Base-by-base conservation (phyloP, 352 stramenopile species). In the Phytophthora cactorum region DNA sequence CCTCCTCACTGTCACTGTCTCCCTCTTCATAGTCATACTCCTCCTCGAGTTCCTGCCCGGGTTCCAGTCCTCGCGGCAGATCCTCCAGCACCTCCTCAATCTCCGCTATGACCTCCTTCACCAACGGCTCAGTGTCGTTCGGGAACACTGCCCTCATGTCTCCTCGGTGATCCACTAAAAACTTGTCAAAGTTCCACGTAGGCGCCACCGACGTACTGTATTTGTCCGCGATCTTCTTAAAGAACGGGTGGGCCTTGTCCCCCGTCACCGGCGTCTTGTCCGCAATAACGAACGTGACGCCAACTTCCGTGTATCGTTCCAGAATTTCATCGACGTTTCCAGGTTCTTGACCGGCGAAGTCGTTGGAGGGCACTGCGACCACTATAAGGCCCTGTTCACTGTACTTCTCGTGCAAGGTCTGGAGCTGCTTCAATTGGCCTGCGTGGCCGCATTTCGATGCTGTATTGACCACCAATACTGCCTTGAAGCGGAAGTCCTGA, bases 121-220 rank as follows among this genome's bases (percentile, higher is more conserved):
- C 66, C 14, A 91, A 63, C 25, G 82, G 85, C n/a, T 91, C 81
- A 22, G 84, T 90, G 68, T 91, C 82, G 31, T 89, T 82, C 28
- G 85, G 85, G 50, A 91, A 93, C 53, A 93, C 85, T 1, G 85
- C 85, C 34, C 72, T 62, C 59, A 93, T 63, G 43, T 90, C 78
- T 49, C 85, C 85, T 29, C 73, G 61, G 27, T 84, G 63, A 44
- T 93, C 82, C 44, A 93, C 64, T 41, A 93, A 43, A 63, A 93
- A 93, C 69, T 93, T 93, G 82, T 93, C 85, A 67, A 93, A 93
- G 45, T 93, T 93, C 84, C 84, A 78, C 77, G 82, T 88, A 3
- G 84, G 84, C 4, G 84, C 82, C 34, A 91, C 82, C 0, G 84
- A 90, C 25, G 73, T 63, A 45, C 79, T 84, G 74, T 93, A 93